These are phyloP conservation scores for Xerocomus brunneocitrinus DNA, from an alignment of 768 basidiomycete genomes.

Conservation along the genomic window DNA sequence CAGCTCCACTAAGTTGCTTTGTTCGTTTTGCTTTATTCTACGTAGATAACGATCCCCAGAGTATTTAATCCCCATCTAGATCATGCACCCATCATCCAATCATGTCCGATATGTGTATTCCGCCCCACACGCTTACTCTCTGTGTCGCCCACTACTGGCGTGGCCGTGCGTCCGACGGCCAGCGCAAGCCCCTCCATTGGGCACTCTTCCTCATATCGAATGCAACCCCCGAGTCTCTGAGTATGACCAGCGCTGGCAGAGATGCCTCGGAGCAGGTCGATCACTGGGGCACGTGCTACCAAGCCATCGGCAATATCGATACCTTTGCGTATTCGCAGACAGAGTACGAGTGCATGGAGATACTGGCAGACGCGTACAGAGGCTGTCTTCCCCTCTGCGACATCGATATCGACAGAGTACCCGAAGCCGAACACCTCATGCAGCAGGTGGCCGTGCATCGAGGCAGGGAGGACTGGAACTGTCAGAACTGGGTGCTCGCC, in stretches of 20 bases:
- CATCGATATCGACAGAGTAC: constrained; percentile 12
- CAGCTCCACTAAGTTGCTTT: constrained; percentile 8
- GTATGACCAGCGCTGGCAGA: constrained; percentile 18
- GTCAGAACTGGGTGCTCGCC: constrained; percentile 27
- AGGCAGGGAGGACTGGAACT: constrained; percentile 31
- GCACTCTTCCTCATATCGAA: constrained; percentile 28
- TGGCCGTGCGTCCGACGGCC: constrained; percentile 17
- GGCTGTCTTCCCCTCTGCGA: constrained; percentile 26
- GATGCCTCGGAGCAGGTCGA: constrained; percentile 22
- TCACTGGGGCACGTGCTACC: constrained; percentile 31
- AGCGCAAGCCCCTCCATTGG: constrained; percentile 27
- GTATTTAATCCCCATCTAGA: constrained; percentile 3
- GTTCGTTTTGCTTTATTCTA: constrained; percentile 9
- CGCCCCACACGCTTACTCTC: constrained; percentile 18
- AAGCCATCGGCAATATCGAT: constrained; percentile 28
- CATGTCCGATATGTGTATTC: constrained; percentile 16
- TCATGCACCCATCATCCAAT: not conserved
- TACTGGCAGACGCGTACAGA: constrained; percentile 26
- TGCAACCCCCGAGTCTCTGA: constrained; percentile 20
- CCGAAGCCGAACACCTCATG: constrained; percentile 18
- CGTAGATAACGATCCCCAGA: not conserved
- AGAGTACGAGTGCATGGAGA: constrained; percentile 29
- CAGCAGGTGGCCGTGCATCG: constrained; percentile 22
- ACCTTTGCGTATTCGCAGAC: constrained; percentile 24
- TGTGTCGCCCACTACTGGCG: constrained; percentile 32